phyloP scores from a whole-genome alignment of 306 rosid species.

The Cajanus cajan region DNA sequence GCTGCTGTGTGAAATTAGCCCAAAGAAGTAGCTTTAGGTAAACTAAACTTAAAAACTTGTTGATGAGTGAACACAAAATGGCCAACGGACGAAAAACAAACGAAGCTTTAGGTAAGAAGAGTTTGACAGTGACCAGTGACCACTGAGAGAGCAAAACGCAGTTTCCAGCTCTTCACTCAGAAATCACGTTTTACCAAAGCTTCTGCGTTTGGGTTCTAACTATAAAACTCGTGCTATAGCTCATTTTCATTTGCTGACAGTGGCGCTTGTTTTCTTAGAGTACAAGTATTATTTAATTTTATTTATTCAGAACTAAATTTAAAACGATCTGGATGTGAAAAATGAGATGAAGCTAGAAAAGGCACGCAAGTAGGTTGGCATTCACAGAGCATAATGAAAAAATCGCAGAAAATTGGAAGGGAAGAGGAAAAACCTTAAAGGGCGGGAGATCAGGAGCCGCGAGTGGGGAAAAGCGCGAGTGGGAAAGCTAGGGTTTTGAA shows the following conservation, averaged over 20 bases:
- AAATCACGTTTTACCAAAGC: background rate
- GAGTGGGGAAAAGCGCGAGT: constrained; percentile 55
- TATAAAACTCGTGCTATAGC: background rate
- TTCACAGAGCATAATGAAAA: constrained; percentile 12
- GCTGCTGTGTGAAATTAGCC: background rate
- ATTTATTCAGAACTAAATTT: background rate
- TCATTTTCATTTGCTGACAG: background rate
- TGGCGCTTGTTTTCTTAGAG: constrained; percentile 14
- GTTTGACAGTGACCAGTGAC: background rate
- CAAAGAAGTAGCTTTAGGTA: constrained; percentile 10
- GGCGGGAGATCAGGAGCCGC: constrained; percentile 39
- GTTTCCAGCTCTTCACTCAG: background rate
- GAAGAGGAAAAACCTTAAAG: constrained; percentile 30
- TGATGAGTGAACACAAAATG: constrained; percentile 1
- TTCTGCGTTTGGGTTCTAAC: background rate
- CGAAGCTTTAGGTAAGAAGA: background rate
- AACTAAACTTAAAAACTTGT: background rate
- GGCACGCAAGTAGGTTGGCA: background rate
- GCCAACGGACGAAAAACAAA: background rate
- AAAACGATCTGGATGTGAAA: background rate
- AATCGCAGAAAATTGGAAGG: background rate
- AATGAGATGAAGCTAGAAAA: constrained; percentile 7
- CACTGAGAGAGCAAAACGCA: background rate
- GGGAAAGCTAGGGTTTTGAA: constrained; percentile 49
- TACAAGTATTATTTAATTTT: constrained; percentile 9